phyloP scores from a whole-genome alignment of 1,284 basidiomycete species.

The Clitocybe nebularis region DNA sequence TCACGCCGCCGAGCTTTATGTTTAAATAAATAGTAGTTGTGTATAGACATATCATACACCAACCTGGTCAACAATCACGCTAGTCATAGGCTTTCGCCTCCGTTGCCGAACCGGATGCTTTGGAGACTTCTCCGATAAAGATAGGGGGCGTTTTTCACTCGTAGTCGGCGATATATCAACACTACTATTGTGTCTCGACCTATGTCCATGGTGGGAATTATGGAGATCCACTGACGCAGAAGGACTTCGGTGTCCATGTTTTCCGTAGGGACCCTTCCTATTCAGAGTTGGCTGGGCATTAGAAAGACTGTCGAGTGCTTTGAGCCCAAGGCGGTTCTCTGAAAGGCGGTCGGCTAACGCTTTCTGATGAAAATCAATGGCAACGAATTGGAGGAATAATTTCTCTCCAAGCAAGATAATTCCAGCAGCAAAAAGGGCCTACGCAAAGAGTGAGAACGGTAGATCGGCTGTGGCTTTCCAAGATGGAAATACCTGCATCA shows the following conservation, averaged over 20 bases:
- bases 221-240: constrained; percentile 18
- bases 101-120: constrained; percentile 31
- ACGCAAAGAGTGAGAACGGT: constrained; percentile 1
- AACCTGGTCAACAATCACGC: constrained; percentile 68
- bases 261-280: constrained; percentile 20
- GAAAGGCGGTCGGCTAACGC: constrained; percentile 68
- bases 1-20: constrained; percentile 47
- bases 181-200: constrained; percentile 13
- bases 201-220: constrained; percentile 10
- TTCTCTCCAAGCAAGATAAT: constrained; percentile 69
- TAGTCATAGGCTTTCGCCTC: constrained; percentile 51
- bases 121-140: constrained; percentile 18
- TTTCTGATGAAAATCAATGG: constrained; percentile 75
- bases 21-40: not conserved
- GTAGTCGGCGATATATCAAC: constrained; percentile 18
- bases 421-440: constrained; percentile 64
- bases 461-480: not conserved
- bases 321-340: constrained; percentile 66
- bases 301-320: constrained; percentile 65
- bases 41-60: constrained; percentile 3
- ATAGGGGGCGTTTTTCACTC: constrained; percentile 14
- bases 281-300: constrained; percentile 48
- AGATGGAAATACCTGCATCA: constrained; percentile 51
- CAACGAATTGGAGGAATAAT: constrained; percentile 66
- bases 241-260: constrained; percentile 25